Base-by-base conservation (phyloP, 805 yeast genomes). In the Yamadazyma tumulicola region DNA sequence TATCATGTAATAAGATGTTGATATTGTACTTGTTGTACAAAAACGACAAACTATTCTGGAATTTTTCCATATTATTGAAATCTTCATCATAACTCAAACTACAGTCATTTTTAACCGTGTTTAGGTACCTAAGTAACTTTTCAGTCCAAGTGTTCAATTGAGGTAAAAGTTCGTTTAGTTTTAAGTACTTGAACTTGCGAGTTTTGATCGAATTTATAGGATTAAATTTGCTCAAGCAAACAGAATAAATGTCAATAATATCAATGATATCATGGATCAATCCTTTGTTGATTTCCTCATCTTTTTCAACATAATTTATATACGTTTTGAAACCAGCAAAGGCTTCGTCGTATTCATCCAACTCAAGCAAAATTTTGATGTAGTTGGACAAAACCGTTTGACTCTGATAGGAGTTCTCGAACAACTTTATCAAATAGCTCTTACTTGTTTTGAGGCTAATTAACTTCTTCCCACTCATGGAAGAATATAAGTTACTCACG, bases 281-380 rank as follows among this genome's bases (percentile, higher is more conserved):
- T 4, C 65, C 64, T 7, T 50, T 51, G 26, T 52, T 44, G 24
- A 59, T 66, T 21, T 54, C 52, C 41, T 54, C 52, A 11, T 62
- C 67, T 26, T 55, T 59, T 12, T 56, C 54, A 7, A 59, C 38
- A 42, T 67, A 67, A 14, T 48, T 41, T 6, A 51, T 44, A 39
- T 55, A 67, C 1, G 72, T 64, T 21, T 57, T 58, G 37, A 66
- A 58, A 0, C 70, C 70, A 6, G 68, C 68, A 33, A 60, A 49
- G 1, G 72, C 73, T 41, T 67, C 72, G 37, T 67, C 73, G 39
- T 53, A 61, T 38, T 67, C 70, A 6, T 51, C 45, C 31, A 55
- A 43, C 12, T 60, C 62, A 13, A 65, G 42, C 29, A 65, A 51
- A 1, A 58, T 46, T 29, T 54, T 47, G 18, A 67, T 56, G 27